Evolutionary conservation across 148 eudicot species (phyloP), one percentile per base, ranked within the genome.

Genomic region (Arctostaphylos glauca): DNA sequence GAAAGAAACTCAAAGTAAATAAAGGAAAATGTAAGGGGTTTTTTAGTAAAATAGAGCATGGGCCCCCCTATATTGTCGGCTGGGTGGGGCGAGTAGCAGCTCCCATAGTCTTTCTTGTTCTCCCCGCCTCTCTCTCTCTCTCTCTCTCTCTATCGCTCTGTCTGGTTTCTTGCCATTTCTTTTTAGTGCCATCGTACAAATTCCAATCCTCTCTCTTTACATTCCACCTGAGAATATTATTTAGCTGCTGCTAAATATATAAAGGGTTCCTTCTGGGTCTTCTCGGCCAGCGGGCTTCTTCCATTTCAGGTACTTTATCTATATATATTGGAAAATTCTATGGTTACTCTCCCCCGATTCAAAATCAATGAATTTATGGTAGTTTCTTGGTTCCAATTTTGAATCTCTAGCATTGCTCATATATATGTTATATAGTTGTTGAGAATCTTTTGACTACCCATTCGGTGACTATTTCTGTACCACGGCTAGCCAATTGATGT

Each of bases 241-340:
- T 64, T 25, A 64, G 41, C 41, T 64, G 14, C 25, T 23, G 41
- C 25, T 23, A 62, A 60, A 9, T 10, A 53, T 43, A 16, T 73
- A 44, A 41, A 18, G 48, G 38, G 31, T 55, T 38, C 48, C 54
- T 31, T 77, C 66, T 77, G 80, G 66, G 64, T 55, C 80, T 52
- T 75, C 50, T 52, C 38, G 43, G 58, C 59, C 44, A 43, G 43
- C 78, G 44, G 25, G 3, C 41, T 55, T 77, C 64, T 55, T 55
- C 62, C 48, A 31, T 55, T 18, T 31, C 48, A 38, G 80, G 80
- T 77, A 52, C 15, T 18, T 2, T 23, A 68, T 10, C 49, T 8
- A 5, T 0, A 31, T 31, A 31, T 31, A 31, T 31, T 31, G 38
- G 38, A 31, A 31, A 31, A 31, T 31, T 31, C 38, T 31, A 31